Evolutionary conservation across 148 eudicot species (phyloP), one percentile per base, ranked within the genome.

Genomic region (Cornus kousa): DNA sequence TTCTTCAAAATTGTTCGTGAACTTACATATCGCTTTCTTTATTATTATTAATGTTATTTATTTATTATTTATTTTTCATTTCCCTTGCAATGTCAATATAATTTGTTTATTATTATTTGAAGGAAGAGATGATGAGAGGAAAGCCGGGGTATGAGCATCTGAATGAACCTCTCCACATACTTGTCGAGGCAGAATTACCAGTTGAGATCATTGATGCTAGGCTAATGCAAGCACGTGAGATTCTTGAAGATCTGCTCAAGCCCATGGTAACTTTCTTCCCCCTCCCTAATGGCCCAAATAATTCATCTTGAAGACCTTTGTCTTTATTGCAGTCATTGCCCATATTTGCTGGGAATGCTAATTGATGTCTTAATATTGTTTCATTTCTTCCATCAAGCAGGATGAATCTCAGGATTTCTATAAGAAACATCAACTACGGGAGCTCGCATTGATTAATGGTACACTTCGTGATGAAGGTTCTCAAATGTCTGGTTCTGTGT

Each of bases 51-150:
- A 28, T 28, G 28, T 11, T 11, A 3, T 48, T 23, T 32, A 2
- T 35, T 35, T 28, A 1, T 11, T 11, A 3, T 48, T 23, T 32
- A 2, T 35, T 35, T 20, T 7, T 10, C 60, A 13, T 77, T 37
- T 77, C 69, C 24, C 40, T 50, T 77, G 79, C 31, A 31, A 67
- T 31, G 16, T 66, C 39, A 67, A 74, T 35, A 13, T 23, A 13
- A 9, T 77, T 31, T 20, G 65, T 76, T 67, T 28, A 22, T 55
- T 81, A 22, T 75, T 69, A 73, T 24, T 71, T 82, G 82, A 32
- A 97, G 99, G 99, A 97, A 83, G 98, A 94, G 62, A 92, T 90
- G 90, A 88, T 94, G 94, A 87, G 97, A 55, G 98, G 98, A 24
- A 94, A 91, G 86, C 97, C 95, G 9, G 98, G 98, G 40, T 94